Base-by-base conservation (phyloP, 2,329 filamentous ascomycete genomes). In the Neofusicoccum kwambonambiense region DNA sequence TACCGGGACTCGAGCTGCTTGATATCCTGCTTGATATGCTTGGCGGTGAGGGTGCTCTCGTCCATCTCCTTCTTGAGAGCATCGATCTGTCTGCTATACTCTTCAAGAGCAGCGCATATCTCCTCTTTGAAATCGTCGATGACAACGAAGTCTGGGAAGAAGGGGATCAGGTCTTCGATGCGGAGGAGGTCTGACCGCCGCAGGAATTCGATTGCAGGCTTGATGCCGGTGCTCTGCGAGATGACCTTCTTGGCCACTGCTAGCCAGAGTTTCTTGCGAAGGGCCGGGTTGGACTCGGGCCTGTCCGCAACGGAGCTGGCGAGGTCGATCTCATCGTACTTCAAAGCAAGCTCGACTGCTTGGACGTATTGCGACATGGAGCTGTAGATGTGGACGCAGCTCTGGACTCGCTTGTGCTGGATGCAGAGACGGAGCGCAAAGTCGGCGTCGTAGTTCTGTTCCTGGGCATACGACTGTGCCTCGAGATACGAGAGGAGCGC, bases 51-150 rank as follows among this genome's bases (percentile, higher is more conserved):
- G 9, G 92, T 91, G 4, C 89, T 92, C 74, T 97, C 92, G 76
- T 99, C 95, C 95, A 99, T 99, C 77, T 98, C 94, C 69, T 89
- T 88, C 73, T 93, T 93, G 44, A 99, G 81, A 1, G 83, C 83
- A 72, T 98, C 95, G 69, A 99, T 99, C 70, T 92, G 92, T 42
- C 91, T 90, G 52, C 89, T 91, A 80, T 99, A 99, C 68, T 96
- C 91, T 77, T 99, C 95, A 1, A 99, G 84, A 0, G 96, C 95
- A 0, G 87, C 84, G 79, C 95, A 99, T 42, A 99, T 98, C 76
- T 99, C 95, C 68, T 98, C 93, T 75, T 98, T 97, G 84, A 99
- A 99, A 77, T 98, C 95, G 75, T 99, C 95, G 67, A 99, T 98
- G 60, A 98, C 91, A 27, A 98, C 93, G 74, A 99, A 99, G 76